Conservation (phyloP, 2,329 filamentous ascomycete genomes). For the Phaeophleospora eucalypticola region DNA sequence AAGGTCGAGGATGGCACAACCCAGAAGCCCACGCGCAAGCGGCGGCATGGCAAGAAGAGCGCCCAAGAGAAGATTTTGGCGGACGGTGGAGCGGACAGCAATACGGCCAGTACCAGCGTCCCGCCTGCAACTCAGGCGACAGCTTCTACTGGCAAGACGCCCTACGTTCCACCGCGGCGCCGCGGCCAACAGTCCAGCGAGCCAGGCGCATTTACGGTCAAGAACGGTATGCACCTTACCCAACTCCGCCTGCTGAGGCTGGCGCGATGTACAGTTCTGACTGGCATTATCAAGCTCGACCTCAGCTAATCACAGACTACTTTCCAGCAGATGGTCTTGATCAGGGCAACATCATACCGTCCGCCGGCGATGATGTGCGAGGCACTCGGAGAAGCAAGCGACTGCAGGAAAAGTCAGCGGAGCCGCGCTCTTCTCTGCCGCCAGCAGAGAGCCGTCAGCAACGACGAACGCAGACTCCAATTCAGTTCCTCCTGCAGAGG, state of each 20-base stretch:
- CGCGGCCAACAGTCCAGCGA: neutral
- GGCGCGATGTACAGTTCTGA: too few relatives aligned
- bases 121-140: neutral
- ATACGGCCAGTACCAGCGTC: neutral
- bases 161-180: neutral
- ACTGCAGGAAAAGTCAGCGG: too few relatives aligned
- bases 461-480: neutral
- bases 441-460: too few relatives aligned
- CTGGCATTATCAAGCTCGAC: neutral
- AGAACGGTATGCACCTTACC: neutral
- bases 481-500: slow-evolving; percentile 14
- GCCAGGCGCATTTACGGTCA: too few relatives aligned
- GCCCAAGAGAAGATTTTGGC: neutral
- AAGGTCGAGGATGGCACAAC: neutral
- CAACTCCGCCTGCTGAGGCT: too few relatives aligned
- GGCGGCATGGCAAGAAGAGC: neutral
- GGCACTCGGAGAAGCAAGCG: neutral
- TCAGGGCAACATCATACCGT: neutral
- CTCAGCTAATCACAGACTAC: neutral
- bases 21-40: neutral
- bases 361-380: neutral
- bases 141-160: neutral
- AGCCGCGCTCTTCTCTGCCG: too few relatives aligned
- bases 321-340: neutral
- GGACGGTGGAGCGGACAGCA: neutral